Base-by-base conservation (phyloP, 805 yeast genomes). In the Candida boleticola region DNA sequence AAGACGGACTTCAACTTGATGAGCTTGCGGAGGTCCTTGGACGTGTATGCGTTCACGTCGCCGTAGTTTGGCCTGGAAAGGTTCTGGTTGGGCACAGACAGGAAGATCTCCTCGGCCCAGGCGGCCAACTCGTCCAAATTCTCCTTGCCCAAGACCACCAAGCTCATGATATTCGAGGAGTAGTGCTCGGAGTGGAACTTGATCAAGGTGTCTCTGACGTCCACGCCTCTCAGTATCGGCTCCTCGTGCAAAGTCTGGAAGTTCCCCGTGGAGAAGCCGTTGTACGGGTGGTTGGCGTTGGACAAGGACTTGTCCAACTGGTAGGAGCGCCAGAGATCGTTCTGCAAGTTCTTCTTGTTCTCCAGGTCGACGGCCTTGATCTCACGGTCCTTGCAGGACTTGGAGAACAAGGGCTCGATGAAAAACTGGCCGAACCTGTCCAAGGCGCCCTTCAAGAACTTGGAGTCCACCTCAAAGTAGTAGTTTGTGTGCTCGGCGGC, bases 281-380 rank as follows among this genome's bases (percentile, higher is more conserved):
- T 80, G 61, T 79, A 86, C 0, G 98, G 97, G 63, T 93, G 98
- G 0, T 65, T 55, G 1, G 80, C 78, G 59, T 85, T 88, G 14
- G 93, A 73, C 29, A 83, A 68, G 39, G 83, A 74, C 64, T 87
- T 85, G 42, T 86, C 90, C 40, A 92, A 71, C 65, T 92, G 98
- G 55, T 83, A 83, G 37, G 88, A 65, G 55, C 98, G 79, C 97
- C 98, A 89, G 35, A 66, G 58, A 62, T 92, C 99, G 58, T 76
- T 85, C 62, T 92, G 98, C 40, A 93, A 69, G 60, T 92, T 92
- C 67, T 93, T 92, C 61, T 89, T 92, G 68, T 92, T 89, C 66
- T 92, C 99, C 29, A 96, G 85, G 63, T 92, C 97, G 7, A 92
- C 98, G 1, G 98, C 98, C 48, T 82, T 79, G 53, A 92, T 85